Conservation (phyloP, 805 yeast genomes). For the Metschnikowia lunata region DNA sequence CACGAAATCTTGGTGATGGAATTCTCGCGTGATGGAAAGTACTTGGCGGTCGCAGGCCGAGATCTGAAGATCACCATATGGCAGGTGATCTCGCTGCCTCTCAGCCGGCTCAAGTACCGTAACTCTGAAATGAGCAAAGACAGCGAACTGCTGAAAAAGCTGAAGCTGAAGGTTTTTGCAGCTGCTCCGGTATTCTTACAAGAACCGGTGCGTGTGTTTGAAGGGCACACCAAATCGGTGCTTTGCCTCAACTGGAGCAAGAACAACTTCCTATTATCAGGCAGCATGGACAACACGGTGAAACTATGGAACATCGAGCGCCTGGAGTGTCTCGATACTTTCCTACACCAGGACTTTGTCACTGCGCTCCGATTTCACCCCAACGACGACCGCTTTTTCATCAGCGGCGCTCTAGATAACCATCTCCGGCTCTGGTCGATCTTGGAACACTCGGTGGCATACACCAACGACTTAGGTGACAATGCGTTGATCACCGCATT, state of each 20-base stretch:
- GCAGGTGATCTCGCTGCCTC: slow-evolving; percentile 73
- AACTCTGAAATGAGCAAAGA: slow-evolving; percentile 16
- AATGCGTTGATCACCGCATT: slow-evolving; percentile 71
- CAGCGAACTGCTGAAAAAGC: slow-evolving; percentile 7
- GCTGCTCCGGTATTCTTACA: slow-evolving; percentile 79
- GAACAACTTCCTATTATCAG: slow-evolving; percentile 72
- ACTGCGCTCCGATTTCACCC: slow-evolving; percentile 80
- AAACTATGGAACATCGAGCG: slow-evolving; percentile 82
- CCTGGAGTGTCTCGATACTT: slow-evolving; percentile 55
- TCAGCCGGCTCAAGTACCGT: slow-evolving; percentile 53
- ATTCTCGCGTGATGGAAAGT: slow-evolving; percentile 78
- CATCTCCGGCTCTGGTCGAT: slow-evolving; percentile 79
- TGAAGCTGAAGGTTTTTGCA: slow-evolving; percentile 22
- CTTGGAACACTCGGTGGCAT: slow-evolving; percentile 63
- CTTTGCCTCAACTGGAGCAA: slow-evolving; percentile 84
- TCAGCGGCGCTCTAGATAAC: slow-evolving; percentile 78
- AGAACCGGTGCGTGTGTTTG: slow-evolving; percentile 53
- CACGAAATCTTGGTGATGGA: slow-evolving; percentile 68
- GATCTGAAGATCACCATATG: slow-evolving; percentile 66
- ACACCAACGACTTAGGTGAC: slow-evolving; percentile 46
- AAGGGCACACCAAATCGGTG: slow-evolving; percentile 67
- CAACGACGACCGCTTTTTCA: slow-evolving; percentile 78
- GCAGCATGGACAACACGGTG: slow-evolving; percentile 83
- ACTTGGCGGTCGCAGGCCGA: slow-evolving; percentile 79
- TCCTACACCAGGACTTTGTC: slow-evolving; percentile 75